Conservation (phyloP, 441 rosid genomes). For the Pelargonium cotyledonis region DNA sequence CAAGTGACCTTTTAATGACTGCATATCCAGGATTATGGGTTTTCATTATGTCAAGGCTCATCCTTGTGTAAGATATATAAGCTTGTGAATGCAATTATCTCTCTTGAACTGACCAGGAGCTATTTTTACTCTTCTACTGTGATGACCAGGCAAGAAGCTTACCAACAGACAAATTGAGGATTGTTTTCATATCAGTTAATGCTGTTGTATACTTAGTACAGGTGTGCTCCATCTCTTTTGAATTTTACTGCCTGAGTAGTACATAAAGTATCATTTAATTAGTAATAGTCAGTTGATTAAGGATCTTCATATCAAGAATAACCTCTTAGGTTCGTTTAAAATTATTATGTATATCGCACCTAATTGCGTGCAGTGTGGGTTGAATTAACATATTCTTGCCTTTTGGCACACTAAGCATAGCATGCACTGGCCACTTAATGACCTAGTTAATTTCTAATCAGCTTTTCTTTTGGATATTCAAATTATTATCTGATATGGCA, state of each 20-base stretch:
- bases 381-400: not conserved
- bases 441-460: not conserved
- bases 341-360: not conserved
- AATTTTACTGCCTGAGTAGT: not conserved
- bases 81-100: not conserved
- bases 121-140: constrained; percentile 11
- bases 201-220: constrained; percentile 50
- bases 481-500: not conserved
- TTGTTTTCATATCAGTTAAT: constrained; percentile 39
- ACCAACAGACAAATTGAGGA: constrained; percentile 54
- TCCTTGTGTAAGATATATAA: not conserved
- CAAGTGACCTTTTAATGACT: not conserved
- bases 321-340: not conserved
- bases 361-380: not conserved
- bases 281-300: not conserved
- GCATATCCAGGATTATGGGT: not conserved
- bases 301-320: not conserved
- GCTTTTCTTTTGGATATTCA: not conserved
- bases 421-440: not conserved
- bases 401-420: not conserved
- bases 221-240: constrained; percentile 27
- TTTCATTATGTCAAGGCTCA: not conserved
- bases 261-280: not conserved
- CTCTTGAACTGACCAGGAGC: not conserved
- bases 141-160: constrained; percentile 52